A percentile compares a stretch with the other conserved stretches of the same genome.
Conservation (phyloP, 345 rosid genomes). For the Acer campestre region DNA sequence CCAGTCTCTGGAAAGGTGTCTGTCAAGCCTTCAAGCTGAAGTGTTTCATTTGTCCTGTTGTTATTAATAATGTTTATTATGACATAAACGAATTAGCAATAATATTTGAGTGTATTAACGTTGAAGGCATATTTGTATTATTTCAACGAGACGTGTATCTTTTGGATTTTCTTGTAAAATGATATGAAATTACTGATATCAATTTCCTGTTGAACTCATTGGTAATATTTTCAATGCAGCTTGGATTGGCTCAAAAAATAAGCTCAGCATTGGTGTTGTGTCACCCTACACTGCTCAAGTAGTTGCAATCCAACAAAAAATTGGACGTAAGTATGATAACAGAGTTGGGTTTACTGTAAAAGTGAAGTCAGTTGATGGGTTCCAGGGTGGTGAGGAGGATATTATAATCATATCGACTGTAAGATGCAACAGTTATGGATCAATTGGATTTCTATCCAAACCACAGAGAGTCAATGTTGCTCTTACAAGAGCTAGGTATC, state of each 20-base stretch:
- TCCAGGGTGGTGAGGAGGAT: neutral
- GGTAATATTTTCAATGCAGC: neutral
- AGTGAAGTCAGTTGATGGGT: constrained; percentile 3
- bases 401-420: constrained; percentile 1
- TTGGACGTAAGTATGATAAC: neutral
- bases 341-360: neutral
- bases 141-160: neutral
- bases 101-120: neutral
- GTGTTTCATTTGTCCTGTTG: neutral
- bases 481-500: constrained; percentile 5
- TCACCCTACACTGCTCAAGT: neutral
- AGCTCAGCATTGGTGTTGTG: constrained; percentile 7
- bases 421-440: neutral
- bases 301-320: neutral
- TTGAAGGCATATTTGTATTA: neutral
- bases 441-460: neutral
- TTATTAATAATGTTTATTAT: too few relatives aligned
- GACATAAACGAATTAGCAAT: neutral
- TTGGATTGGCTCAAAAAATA: neutral
- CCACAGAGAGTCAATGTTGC: constrained; percentile 3
- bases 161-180: neutral
- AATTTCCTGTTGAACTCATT: neutral
- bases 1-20: neutral
- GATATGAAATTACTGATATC: neutral
- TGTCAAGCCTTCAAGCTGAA: neutral